Percentiles rank a stretch among this genome's conserved stretches.
Conservation (phyloP, 2,329 filamentous ascomycete species). For the Dactylellina cionopaga region DNA sequence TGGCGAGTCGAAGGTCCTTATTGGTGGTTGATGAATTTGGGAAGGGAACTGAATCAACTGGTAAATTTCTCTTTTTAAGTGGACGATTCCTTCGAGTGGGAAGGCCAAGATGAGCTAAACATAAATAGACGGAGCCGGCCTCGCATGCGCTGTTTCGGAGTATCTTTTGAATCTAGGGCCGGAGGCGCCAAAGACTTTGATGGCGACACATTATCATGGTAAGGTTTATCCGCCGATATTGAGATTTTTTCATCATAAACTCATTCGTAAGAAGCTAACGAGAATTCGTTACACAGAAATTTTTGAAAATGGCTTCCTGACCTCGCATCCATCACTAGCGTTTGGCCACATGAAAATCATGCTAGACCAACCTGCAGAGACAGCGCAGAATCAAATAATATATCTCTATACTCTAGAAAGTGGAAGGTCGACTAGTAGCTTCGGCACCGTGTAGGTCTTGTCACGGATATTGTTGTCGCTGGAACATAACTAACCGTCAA, state of each 20-base stretch:
- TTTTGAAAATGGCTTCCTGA: conserved; percentile 72
- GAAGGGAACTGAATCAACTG: conserved; percentile 72
- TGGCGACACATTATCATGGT: conserved; percentile 71
- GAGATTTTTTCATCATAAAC: too few relatives aligned
- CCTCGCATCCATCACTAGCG: conserved; percentile 64
- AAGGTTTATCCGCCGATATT: too few relatives aligned
- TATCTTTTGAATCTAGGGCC: conserved; percentile 66
- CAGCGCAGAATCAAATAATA: conserved; percentile 71
- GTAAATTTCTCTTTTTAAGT: conserved; percentile 59
- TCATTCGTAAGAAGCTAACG: not conserved
- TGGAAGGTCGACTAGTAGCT: conserved; percentile 81
- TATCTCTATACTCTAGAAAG: conserved; percentile 76
- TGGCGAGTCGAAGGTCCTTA: conserved; percentile 79
- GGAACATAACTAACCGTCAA: not conserved
- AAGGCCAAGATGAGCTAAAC: not conserved
- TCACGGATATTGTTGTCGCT: conserved; percentile 31
- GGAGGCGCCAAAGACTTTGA: conserved; percentile 68
- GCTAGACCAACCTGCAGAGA: conserved; percentile 66
- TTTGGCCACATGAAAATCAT: conserved; percentile 79
- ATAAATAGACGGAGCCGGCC: conserved; percentile 69
- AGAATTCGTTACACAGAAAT: conserved; percentile 66
- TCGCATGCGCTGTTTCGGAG: conserved; percentile 70
- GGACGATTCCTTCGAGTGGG: not conserved
- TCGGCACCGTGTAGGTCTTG: conserved; percentile 79
- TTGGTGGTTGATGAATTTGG: conserved; percentile 94